Conservation (phyloP, 1,284 basidiomycete genomes). For the Sphaerobolus stellatus region DNA sequence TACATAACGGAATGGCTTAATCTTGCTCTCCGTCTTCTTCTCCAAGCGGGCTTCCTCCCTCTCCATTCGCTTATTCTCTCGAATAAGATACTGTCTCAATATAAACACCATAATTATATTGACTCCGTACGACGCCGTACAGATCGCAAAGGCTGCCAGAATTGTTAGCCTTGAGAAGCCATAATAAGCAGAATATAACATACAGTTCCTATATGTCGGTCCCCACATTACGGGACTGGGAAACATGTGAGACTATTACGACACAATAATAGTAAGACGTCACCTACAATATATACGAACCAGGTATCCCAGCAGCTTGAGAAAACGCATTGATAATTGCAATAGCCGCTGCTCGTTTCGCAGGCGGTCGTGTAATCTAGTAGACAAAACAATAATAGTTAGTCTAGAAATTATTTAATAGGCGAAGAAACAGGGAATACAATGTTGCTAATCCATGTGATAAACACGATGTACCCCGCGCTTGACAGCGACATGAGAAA, state of each 20-base stretch:
- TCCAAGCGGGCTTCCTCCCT: neutral
- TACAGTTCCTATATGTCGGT: conserved; percentile 37
- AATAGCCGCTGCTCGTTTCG: conserved; percentile 75
- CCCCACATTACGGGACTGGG: conserved; percentile 44
- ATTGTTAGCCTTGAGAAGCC: neutral
- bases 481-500: conserved; percentile 78
- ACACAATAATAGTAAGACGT: neutral
- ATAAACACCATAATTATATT: conserved; percentile 4
- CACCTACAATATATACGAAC: conserved; percentile 48
- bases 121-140: conserved; percentile 38
- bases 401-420: too few relatives aligned
- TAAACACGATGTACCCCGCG: conserved; percentile 65
- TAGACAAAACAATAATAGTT: neutral
- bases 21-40: neutral
- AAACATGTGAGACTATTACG: conserved; percentile 28
- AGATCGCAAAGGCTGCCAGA: conserved; percentile 41
- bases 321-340: conserved; percentile 73
- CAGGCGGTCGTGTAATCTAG: conserved; percentile 59
- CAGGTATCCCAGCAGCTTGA: conserved; percentile 69
- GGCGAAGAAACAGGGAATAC: neutral
- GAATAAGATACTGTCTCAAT: neutral
- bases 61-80: conserved; percentile 3
- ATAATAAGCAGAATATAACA: neutral
- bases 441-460: conserved; percentile 71
- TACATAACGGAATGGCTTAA: conserved; percentile 6